Evolutionary conservation across 2,329 filamentous ascomycete genomes (phyloP), one percentile per base, ranked within the genome.

Genomic region (Xylaria sp.): DNA sequence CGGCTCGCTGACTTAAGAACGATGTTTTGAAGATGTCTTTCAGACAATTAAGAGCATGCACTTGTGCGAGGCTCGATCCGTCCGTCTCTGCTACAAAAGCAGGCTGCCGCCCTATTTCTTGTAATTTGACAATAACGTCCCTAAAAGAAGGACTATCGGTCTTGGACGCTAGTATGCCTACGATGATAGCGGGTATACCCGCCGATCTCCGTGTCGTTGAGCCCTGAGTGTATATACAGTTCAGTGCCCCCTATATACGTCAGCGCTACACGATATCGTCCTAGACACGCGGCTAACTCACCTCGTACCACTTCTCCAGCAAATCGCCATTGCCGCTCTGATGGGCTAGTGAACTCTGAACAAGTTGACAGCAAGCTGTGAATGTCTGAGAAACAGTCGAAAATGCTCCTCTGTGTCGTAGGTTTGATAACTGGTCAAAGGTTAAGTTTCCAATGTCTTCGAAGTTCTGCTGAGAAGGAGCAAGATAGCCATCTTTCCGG

Each of bases 341-440:
- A 71, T 18, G 72, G 67, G 28, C 77, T 69, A 41, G 80, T 25
- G 84, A 78, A 37, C 88, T 85, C 60, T 87, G 85, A 9, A 88
- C 80, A 80, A 90, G 75, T 82, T 91, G 85, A 71, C 95, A 98
- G 76, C 94, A 97, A 32, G 88, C 86, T 1, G 89, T 87, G 80
- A 98, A 98, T 0, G 94, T 97, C 63, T 94, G 90, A 0, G 95
- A 92, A 1, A 98, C 96, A 0, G 95, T 95, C 0, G 94, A 96
- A 77, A 98, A 97, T 7, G 96, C 96, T 66, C 96, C 96, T 66
- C 96, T 88, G 79, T 99, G 96, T 50, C 96, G 89, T 37, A 99
- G 84, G 62, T 89, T 92, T 0, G 93, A 89, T 9, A 99, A 85
- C 77, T 99, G 93, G 1, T 88, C 88, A 77, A 98, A 97, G 18